Evolutionary conservation across 1,284 basidiomycete genomes (phyloP), one percentile per base, ranked within the genome.

Genomic region (Leucoagaricus sp.): DNA sequence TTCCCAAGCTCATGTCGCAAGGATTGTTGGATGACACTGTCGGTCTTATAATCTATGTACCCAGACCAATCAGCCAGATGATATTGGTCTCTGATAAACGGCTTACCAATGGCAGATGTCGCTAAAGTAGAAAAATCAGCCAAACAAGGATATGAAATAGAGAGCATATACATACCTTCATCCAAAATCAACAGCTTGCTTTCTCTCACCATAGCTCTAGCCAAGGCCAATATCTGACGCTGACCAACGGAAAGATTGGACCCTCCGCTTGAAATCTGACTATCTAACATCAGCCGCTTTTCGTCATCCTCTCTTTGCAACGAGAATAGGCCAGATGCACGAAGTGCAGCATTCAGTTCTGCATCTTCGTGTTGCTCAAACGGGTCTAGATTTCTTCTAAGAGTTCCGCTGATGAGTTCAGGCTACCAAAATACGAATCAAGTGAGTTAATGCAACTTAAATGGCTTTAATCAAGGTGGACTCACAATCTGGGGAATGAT

Each of bases 301-400:
- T 82, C 76, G 29, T 82, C 79, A 29, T 67, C 69, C 63, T 84
- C 79, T 38, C 61, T 72, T 62, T 84, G 81, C 3, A 84, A 67
- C 2, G 80, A 72, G 63, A 77, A 82, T 1, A 87, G 67, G 0
- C 83, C 83, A 3, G 84, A 75, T 19, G 82, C 72, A n/a, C 77
- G 76, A 1, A 87, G 68, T 1, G 85, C 81, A 55, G 74, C 73
- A 58, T 84, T 83, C 47, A 87, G 70, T 4, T 72, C 73, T 1
- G 81, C 80, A 66, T 94, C 91, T 51, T 91, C 87, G 64, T 86
- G 78, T 65, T 87, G 79, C 6, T 78, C 81, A 66, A 93, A 93
- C 0, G 91, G 91, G 64, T 88, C 87, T 9, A 89, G 65, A 49
- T 69, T 69, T 34, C 62, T 55, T 13, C 68, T 63, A 5, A 69